phyloP scores from a whole-genome alignment of 345 rosid genomes.

The Angophora floribunda region DNA sequence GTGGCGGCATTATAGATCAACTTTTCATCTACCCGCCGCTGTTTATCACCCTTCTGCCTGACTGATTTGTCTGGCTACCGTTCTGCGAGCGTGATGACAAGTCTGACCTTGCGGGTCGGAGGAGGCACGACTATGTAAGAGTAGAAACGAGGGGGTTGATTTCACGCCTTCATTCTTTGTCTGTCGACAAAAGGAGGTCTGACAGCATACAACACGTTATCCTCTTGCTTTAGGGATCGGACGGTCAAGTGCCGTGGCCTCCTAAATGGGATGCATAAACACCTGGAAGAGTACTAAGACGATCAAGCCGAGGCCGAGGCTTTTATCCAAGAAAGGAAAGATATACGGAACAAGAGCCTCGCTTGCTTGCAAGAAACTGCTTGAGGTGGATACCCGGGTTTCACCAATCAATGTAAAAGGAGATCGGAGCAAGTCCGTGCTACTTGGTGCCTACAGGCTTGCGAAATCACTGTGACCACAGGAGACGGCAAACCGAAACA shows the following conservation, averaged over 20 bases:
- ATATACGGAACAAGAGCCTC: too few species aligned
- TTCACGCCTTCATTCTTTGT: too few species aligned
- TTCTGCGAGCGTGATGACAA: too few species aligned
- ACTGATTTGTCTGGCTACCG: too few species aligned
- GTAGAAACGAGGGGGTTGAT: too few species aligned
- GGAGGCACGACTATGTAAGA: too few species aligned
- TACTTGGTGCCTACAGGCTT: conserved; percentile 12
- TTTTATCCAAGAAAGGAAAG: background rate
- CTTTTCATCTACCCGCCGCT: too few species aligned
- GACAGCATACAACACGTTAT: background rate
- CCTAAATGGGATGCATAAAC: too few species aligned
- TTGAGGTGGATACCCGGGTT: conserved; percentile 1
- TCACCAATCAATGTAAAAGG: conserved; percentile 4
- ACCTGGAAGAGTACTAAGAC: background rate
- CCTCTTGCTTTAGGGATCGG: background rate
- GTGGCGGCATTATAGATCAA: too few species aligned
- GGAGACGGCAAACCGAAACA: background rate
- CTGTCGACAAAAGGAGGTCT: background rate
- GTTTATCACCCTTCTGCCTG: too few species aligned
- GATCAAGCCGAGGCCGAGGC: background rate
- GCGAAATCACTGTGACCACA: background rate
- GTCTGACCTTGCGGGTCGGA: too few species aligned
- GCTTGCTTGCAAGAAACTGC: background rate
- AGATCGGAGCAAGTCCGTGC: conserved; percentile 17
- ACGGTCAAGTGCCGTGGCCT: background rate